Base-by-base conservation (phyloP, 2,329 filamentous ascomycete genomes). In the Trichoderma breve region DNA sequence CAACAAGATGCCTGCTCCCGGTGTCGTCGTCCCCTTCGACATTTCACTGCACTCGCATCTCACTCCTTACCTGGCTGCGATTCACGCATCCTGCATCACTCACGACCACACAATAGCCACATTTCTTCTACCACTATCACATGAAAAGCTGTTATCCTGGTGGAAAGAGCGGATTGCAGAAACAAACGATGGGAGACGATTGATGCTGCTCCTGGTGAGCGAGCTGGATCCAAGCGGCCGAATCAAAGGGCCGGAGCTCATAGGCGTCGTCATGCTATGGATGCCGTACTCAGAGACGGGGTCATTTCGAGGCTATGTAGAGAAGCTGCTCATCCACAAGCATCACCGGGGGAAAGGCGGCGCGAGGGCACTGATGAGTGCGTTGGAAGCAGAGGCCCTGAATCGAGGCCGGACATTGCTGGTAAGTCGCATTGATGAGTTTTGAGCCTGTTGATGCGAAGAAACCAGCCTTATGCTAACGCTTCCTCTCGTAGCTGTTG, bases 31-130 rank as follows among this genome's bases (percentile, higher is more conserved):
- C 64, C 74, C 84, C 74, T 88, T 86, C 78, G 80, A 82, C 30
- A 79, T 83, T 3, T 77, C 76, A 8, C 78, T 81, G 43, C 86
- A 91, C 75, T 76, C 80, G 32, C 84, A 87, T 76, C 83, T 90
- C 26, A 82, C 89, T 28, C 84, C 86, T 18, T 87, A 88, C 76
- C 83, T 91, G 21, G 88, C 88, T 43, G 83, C 84, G 61, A 83
- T 91, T 28, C 89, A 91, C 74, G 86, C 84, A 72, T 83, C 85
- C 15, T 90, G 88, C 80, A 89, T 91, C 77, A 86, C 85, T 5
- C 81, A 85, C 72, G 88, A 89, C 79, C 82, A 84, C 76, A 86
- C 85, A 73, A 83, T 88, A 43, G 87, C 87, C 30, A 87, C 84
- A 5, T 91, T 91, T 77, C 81, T 89, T 15, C 87, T 88, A n/a